phyloP scores from a whole-genome alignment of 495 filamentous ascomycete genomes.

The Penicillium coprophilum region DNA sequence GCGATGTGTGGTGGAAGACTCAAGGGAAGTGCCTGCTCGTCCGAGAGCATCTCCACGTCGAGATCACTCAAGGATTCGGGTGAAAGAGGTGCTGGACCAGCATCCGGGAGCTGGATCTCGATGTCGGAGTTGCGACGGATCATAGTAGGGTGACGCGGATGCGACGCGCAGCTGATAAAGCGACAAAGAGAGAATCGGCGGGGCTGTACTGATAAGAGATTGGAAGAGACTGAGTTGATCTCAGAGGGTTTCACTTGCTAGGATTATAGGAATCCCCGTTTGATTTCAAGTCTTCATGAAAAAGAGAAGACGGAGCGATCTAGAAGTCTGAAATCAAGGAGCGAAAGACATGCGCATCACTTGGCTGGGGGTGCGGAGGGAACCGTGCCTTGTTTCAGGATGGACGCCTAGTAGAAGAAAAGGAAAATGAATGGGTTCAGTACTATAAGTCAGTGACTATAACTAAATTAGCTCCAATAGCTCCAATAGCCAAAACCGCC shows the following conservation, averaged over 20 bases:
- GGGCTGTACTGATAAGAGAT: conserved; percentile 32
- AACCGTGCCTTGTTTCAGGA: conserved; percentile 47
- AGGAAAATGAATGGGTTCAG: conserved; percentile 1
- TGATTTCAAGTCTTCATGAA: neutral
- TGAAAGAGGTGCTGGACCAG: conserved; percentile 32
- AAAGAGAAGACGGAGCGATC: conserved; percentile 7
- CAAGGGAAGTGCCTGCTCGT: conserved; percentile 43
- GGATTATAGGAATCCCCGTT: neutral
- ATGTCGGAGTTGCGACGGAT: conserved; percentile 51
- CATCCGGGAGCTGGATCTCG: conserved; percentile 47
- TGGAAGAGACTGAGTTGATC: conserved; percentile 11
- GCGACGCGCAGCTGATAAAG: conserved; percentile 7
- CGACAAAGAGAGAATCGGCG: conserved; percentile 14
- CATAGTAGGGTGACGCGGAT: conserved; percentile 29
- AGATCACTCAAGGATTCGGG: conserved; percentile 29
- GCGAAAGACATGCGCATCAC: conserved; percentile 16
- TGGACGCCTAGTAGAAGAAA: neutral
- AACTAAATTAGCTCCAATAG: neutral
- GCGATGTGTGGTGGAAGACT: conserved; percentile 80
- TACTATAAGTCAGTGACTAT: neutral
- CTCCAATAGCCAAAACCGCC: neutral
- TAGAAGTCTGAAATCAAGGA: conserved; percentile 15
- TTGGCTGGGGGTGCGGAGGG: conserved; percentile 28
- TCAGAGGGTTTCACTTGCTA: neutral
- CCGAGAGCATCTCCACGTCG: conserved; percentile 51